phyloP scores from a whole-genome alignment of 768 basidiomycete species.

The Mycena albidolilacea region DNA sequence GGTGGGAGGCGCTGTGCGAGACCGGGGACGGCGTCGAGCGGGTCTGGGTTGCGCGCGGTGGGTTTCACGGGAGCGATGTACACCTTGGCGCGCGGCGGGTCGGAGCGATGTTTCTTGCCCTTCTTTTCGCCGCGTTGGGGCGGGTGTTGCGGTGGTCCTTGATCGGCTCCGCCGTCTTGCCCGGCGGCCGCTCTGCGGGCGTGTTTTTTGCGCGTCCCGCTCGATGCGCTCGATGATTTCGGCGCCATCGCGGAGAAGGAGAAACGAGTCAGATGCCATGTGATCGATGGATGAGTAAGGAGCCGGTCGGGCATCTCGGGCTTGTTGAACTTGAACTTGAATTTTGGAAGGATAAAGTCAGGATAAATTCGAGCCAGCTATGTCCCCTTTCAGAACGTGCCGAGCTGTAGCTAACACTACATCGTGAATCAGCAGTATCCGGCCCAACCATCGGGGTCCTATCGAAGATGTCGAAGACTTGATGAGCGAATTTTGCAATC shows the following conservation, averaged over 20 bases:
- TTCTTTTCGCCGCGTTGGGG: slow-evolving; percentile 62
- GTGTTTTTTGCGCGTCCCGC: slow-evolving; percentile 94
- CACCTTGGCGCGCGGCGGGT: slow-evolving; percentile 85
- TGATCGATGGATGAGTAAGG: background rate
- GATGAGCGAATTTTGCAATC: too few relatives aligned
- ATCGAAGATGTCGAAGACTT: too few relatives aligned
- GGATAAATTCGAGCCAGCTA: too few relatives aligned
- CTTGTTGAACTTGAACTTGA: too few relatives aligned
- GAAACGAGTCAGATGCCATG: slow-evolving; percentile 9
- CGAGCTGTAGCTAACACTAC: too few relatives aligned
- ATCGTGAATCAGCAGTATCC: too few relatives aligned
- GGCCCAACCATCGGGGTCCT: too few relatives aligned
- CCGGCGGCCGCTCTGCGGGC: slow-evolving; percentile 78
- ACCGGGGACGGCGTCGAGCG: slow-evolving; percentile 84
- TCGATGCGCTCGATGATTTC: slow-evolving; percentile 48
- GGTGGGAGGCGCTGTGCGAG: slow-evolving; percentile 82
- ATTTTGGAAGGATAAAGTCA: too few relatives aligned
- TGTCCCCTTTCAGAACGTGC: too few relatives aligned
- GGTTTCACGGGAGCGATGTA: slow-evolving; percentile 92
- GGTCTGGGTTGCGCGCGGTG: slow-evolving; percentile 81
- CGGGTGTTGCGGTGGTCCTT: slow-evolving; percentile 44
- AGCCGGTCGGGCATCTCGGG: too few relatives aligned
- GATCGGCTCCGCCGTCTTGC: background rate
- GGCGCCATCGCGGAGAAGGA: slow-evolving; percentile 12
- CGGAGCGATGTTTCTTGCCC: slow-evolving; percentile 61